Evolutionary conservation across 2,329 filamentous ascomycete species (phyloP), one percentile per base, ranked within the genome.

Genomic region (Alternaria arbusti): DNA sequence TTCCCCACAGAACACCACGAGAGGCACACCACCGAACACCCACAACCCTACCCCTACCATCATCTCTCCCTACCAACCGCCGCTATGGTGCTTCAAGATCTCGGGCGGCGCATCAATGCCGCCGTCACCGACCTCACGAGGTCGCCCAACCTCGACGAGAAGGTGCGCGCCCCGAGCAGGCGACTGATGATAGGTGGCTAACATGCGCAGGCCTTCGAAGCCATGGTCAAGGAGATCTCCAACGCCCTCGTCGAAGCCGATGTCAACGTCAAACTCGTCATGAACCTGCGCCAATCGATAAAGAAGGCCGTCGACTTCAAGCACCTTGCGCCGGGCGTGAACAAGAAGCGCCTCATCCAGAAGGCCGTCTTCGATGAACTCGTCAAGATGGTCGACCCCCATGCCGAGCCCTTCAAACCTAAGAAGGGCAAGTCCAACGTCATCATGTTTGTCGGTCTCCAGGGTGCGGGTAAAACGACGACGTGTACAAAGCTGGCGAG

Each of bases 381-480:
- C 56, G 95, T 98, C 70, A 91, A 93, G 75, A 90, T 99, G 54
- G 96, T 99, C 71, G 94, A 99, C 75, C 96, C 96, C 25, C 95
- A 98, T 81, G 91, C 92, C 74, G 94, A 97, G 70, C 91, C 95
- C 0, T 99, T 97, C 86, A 96, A 96, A 80, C 94, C 95, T 22
- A 97, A 96, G 84, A 99, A 98, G 83, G 94, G 94, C 69, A 96
- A 94, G 80, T 86, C 91, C 67, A 99, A 97, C 80, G 92, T 99
- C 78, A 97, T 99, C 82, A 99, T 99, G 96, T 98, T 99, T 80
- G 96, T 99, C 67, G 96, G 96, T 83, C 86, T 99, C 52, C 96
- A 99, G 82, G 96, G 96, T 85, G 93, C 95, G 6, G 96, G 96
- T 80, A 99, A 99, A 83, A 99, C 96, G 23, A 99, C 96, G 2